These are phyloP conservation scores for Pythium phragmiticola DNA, from an alignment of 352 stramenopile species.

Conservation along the genomic window DNA sequence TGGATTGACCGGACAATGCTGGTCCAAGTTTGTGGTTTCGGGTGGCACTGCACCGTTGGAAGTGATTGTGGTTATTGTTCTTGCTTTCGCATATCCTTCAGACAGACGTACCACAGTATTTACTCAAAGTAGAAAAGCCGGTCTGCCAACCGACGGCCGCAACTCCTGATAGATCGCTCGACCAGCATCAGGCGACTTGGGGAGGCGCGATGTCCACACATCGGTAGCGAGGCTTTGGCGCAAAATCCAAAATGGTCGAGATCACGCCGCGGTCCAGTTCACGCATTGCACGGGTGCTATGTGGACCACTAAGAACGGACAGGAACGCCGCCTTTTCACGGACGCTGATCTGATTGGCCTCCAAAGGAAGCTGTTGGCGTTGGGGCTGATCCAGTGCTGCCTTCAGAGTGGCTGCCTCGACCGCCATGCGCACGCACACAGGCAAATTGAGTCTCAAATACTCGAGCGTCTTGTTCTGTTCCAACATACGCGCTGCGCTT, in stretches of 20 bases:
- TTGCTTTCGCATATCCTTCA: no score
- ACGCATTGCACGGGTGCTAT: background rate
- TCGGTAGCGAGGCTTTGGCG: background rate
- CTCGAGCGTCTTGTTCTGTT: background rate
- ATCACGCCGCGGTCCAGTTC: conserved; percentile 1
- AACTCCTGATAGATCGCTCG: no score
- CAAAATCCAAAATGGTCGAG: background rate
- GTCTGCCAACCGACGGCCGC: no score
- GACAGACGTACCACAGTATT: no score
- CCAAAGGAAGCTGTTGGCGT: background rate
- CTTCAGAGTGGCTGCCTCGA: background rate
- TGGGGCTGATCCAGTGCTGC: background rate
- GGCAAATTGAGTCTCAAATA: background rate
- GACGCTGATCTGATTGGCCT: background rate
- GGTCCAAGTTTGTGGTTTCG: no score
- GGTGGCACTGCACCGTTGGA: no score
- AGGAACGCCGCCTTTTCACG: conserved; percentile 2
- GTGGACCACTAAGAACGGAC: background rate
- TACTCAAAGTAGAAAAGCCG: no score
- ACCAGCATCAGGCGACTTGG: background rate
- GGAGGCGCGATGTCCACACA: background rate
- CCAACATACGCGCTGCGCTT: background rate
- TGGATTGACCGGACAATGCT: no score
- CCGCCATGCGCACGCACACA: background rate
- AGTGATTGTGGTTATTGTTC: no score